phyloP scores from a whole-genome alignment of 805 yeast species.

The Crinitomyces ghanaensis region DNA sequence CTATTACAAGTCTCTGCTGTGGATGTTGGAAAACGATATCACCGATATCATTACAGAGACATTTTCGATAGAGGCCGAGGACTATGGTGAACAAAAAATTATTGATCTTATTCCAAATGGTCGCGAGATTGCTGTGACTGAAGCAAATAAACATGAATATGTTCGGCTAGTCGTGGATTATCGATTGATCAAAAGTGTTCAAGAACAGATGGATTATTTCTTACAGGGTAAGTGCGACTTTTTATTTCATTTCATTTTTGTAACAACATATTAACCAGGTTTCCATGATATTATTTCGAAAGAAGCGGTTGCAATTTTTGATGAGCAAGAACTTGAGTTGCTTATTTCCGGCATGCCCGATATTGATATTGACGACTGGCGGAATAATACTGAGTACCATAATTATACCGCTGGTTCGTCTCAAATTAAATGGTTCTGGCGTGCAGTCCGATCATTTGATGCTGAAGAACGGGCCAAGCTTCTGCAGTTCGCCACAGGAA shows the following conservation, averaged over 20 bases:
- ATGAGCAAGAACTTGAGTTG: slow-evolving; percentile 90
- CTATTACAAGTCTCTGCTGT: slow-evolving; percentile 79
- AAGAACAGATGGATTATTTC: slow-evolving; percentile 79
- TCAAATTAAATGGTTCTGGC: slow-evolving; percentile 95
- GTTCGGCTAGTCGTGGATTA: slow-evolving; percentile 80
- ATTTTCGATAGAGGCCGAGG: slow-evolving; percentile 86
- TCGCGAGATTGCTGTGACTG: slow-evolving; percentile 73
- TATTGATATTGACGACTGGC: slow-evolving; percentile 94
- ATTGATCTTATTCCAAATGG: slow-evolving; percentile 81
- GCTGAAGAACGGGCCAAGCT: slow-evolving; percentile 88
- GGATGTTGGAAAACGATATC: slow-evolving; percentile 96
- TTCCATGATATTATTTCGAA: slow-evolving; percentile 84
- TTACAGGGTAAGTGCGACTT: slow-evolving; percentile 25
- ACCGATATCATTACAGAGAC: slow-evolving; percentile 93
- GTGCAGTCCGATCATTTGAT: slow-evolving; percentile 91
- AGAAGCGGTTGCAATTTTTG: slow-evolving; percentile 74
- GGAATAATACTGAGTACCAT: slow-evolving; percentile 62
- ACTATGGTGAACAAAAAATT: slow-evolving; percentile 78
- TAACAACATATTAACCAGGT: slow-evolving; percentile 35
- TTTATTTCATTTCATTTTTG: not conserved
- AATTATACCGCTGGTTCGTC: slow-evolving; percentile 75
- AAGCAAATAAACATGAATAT: slow-evolving; percentile 81
- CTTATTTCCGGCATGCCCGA: slow-evolving; percentile 92
- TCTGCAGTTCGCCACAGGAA: slow-evolving; percentile 93
- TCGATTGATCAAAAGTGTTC: slow-evolving; percentile 68